Evolutionary conservation across 1,139 yeast species (phyloP).

Genomic region (Suhomyces bokatorum): DNA sequence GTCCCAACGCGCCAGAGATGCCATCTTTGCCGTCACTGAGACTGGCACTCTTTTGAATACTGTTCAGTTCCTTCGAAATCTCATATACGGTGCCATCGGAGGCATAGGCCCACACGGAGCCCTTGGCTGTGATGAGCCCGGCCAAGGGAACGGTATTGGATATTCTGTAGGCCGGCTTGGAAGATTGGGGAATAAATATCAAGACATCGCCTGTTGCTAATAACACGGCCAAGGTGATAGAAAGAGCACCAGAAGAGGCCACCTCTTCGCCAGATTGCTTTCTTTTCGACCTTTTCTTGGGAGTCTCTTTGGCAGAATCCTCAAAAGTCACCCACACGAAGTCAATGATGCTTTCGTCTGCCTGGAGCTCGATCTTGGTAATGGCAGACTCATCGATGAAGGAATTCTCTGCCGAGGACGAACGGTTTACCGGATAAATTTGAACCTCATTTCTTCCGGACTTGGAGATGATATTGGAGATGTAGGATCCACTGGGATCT

Average conservation of each 20-base stretch:
- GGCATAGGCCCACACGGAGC: slow-evolving; percentile 23
- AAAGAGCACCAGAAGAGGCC: not conserved
- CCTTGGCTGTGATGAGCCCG: slow-evolving; percentile 18
- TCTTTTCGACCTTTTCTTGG: slow-evolving; percentile 19
- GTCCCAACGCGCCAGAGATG: slow-evolving; percentile 10
- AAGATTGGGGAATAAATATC: slow-evolving; percentile 42
- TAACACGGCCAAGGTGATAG: slow-evolving; percentile 32
- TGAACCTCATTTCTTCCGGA: slow-evolving; percentile 40
- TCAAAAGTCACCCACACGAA: slow-evolving; percentile 26
- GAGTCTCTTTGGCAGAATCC: slow-evolving; percentile 4
- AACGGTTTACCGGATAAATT: slow-evolving; percentile 23
- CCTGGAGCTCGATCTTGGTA: slow-evolving; percentile 21
- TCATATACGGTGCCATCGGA: slow-evolving; percentile 17
- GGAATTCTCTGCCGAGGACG: not conserved
- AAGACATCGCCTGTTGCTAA: slow-evolving; percentile 40
- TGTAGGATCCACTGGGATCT: slow-evolving; percentile 24
- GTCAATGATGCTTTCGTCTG: slow-evolving; percentile 26
- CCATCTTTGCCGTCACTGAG: slow-evolving; percentile 15
- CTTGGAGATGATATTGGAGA: slow-evolving; percentile 35
- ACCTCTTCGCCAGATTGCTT: slow-evolving; percentile 12
- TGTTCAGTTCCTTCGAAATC: slow-evolving; percentile 19
- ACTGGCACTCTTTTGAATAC: slow-evolving; percentile 19
- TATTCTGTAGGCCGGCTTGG: slow-evolving; percentile 36
- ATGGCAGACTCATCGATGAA: slow-evolving; percentile 4
- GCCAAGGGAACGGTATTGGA: slow-evolving; percentile 19